These are phyloP conservation scores for Carpinus viminea DNA, from an alignment of 306 rosid genomes.

Conservation along the genomic window DNA sequence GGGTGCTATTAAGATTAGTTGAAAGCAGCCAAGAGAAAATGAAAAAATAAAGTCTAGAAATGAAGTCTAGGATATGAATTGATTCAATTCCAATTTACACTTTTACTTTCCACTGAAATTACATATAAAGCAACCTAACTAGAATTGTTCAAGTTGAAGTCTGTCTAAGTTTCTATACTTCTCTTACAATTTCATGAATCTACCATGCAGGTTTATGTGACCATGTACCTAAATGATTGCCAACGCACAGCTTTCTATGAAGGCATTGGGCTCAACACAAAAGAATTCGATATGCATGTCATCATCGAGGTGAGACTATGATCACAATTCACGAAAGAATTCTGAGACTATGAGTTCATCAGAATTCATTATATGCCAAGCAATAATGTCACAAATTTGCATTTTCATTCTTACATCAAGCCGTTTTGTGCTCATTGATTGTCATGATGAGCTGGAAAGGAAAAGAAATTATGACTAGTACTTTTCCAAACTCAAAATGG, in stretches of 20 bases:
- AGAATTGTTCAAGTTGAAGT: background rate
- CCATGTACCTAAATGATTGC: conserved; percentile 98
- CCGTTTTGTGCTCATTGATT: background rate
- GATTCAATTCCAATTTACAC: background rate
- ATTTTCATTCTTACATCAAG: background rate
- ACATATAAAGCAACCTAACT: background rate
- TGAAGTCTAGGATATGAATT: background rate
- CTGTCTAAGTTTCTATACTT: background rate
- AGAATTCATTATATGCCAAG: background rate
- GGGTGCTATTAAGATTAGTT: background rate
- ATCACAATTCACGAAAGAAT: background rate
- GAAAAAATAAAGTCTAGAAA: too few species aligned
- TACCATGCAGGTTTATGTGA: conserved; percentile 81
- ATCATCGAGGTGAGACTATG: conserved; percentile 81
- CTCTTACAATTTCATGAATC: background rate
- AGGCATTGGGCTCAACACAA: conserved; percentile 92
- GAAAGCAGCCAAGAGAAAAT: too few species aligned
- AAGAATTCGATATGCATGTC: conserved; percentile 98
- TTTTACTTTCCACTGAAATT: background rate
- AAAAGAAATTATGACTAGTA: background rate
- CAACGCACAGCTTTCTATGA: conserved; percentile 94
- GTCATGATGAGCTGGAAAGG: background rate
- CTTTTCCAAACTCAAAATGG: conserved; percentile 1
- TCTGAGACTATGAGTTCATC: too few species aligned
- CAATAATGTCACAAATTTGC: background rate